Evolutionary conservation across 192 early-diverging fungal genomes (phyloP).

Genomic region (Coemansia sp.): DNA sequence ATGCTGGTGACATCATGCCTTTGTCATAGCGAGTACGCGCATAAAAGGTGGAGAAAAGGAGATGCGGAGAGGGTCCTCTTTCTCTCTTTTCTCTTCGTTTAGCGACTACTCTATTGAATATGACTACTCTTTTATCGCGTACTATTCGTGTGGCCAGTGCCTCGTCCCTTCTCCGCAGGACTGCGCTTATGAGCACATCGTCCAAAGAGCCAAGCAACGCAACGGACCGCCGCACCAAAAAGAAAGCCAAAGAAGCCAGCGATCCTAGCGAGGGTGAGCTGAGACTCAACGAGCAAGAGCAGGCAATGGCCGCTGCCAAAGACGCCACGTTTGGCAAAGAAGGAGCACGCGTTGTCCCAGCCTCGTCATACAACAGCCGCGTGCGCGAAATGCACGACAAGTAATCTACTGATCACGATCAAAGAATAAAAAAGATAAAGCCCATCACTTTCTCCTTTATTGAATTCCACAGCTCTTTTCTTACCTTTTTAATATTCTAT

Average conservation of each 20-base stretch:
- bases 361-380: slow-evolving; percentile 14
- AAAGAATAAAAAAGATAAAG: background rate
- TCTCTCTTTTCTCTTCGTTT: background rate
- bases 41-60: background rate
- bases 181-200: background rate
- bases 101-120: background rate
- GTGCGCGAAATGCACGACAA: slow-evolving; percentile 18
- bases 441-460: background rate
- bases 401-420: slow-evolving; percentile 16
- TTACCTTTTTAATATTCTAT: no score
- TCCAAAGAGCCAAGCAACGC: background rate
- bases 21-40: background rate
- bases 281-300: slow-evolving; percentile 17
- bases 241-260: slow-evolving; percentile 6
- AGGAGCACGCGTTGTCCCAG: slow-evolving; percentile 16
- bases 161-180: background rate
- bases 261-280: background rate
- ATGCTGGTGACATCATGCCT: slow-evolving; percentile 1
- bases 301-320: slow-evolving; percentile 21
- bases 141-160: background rate
- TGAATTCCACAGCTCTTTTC: background rate
- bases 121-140: background rate
- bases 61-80: background rate
- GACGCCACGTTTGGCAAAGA: slow-evolving; percentile 20
- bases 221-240: slow-evolving; percentile 15